Evolutionary conservation across 108 stramenopile species (phyloP).

Genomic region (Pseudonitzschia pungens): DNA sequence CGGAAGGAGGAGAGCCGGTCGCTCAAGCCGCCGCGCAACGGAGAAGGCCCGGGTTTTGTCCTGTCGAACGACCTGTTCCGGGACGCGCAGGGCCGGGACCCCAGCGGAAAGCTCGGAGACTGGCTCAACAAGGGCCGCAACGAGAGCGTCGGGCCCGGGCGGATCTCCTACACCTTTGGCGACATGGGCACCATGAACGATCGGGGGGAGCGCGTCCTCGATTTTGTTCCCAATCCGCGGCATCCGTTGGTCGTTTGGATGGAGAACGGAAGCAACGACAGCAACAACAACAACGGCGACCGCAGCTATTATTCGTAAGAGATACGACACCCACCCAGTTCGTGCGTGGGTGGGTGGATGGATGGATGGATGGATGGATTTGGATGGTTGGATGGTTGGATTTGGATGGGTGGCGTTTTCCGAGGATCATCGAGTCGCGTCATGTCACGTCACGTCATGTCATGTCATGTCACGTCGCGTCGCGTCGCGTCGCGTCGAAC

Average conservation of each 20-base stretch:
- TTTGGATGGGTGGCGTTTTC: no score
- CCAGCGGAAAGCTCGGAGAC: constrained; percentile 23
- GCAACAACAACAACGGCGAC: not conserved
- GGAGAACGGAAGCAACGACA: constrained; percentile 25
- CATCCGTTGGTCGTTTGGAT: constrained; percentile 67
- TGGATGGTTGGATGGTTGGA: no score
- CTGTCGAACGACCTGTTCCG: constrained; percentile 83
- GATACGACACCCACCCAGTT: no score
- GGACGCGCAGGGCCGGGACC: constrained; percentile 69
- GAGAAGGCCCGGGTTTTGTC: constrained; percentile 62
- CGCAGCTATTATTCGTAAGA: not conserved
- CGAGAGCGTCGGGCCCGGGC: constrained; percentile 39
- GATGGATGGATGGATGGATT: no score
- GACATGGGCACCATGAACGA: constrained; percentile 68
- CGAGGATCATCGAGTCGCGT: no score
- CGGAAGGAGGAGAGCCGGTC: constrained; percentile 59
- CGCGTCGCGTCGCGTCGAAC: no score
- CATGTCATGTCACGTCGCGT: no score
- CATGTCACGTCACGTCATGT: no score
- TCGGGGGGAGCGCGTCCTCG: constrained; percentile 61
- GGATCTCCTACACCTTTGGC: constrained; percentile 80
- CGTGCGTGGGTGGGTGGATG: not conserved
- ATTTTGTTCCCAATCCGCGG: constrained; percentile 80
- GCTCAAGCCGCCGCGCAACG: constrained; percentile 35
- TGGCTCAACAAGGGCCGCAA: constrained; percentile 47